A percentile compares a stretch with the other conserved stretches of the same genome.
Evolutionary conservation across 2,329 filamentous ascomycete genomes (phyloP).

Genomic region (Cytospora leucostoma): DNA sequence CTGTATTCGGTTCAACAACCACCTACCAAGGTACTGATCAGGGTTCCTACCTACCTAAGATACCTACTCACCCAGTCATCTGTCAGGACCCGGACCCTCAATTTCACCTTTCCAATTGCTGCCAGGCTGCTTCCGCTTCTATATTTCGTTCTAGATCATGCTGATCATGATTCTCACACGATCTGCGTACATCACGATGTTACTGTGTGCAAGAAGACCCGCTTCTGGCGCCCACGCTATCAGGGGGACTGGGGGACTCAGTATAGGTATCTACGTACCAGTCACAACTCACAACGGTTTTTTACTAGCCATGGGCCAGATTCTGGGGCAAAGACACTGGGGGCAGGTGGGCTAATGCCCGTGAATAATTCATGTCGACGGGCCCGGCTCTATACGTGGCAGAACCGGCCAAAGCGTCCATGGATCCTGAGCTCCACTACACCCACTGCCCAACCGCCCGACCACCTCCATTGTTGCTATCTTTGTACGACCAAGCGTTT

Average conservation of each 20-base stretch:
- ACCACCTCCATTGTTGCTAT: neutral
- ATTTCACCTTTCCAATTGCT: neutral
- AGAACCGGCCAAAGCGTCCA: neutral
- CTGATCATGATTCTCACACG: constrained; percentile 2
- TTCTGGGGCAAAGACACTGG: neutral
- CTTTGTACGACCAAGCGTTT: neutral
- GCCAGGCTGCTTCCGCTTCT: neutral
- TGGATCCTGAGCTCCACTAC: constrained; percentile 1
- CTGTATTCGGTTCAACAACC: too few relatives aligned
- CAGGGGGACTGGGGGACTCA: too few relatives aligned
- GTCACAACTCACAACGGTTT: neutral
- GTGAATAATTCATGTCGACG: neutral
- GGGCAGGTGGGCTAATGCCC: neutral
- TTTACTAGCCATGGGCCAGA: neutral
- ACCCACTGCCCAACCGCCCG: neutral
- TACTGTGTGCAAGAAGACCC: neutral
- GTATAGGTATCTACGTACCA: too few relatives aligned
- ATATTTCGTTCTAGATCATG: neutral
- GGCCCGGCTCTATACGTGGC: neutral
- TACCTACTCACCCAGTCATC: too few relatives aligned
- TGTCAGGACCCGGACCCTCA: neutral
- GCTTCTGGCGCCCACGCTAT: neutral
- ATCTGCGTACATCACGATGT: neutral
- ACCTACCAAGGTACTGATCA: neutral
- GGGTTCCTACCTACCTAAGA: neutral